phyloP scores from a whole-genome alignment of 2,329 filamentous ascomycete genomes.

The Epichloe festucae region DNA sequence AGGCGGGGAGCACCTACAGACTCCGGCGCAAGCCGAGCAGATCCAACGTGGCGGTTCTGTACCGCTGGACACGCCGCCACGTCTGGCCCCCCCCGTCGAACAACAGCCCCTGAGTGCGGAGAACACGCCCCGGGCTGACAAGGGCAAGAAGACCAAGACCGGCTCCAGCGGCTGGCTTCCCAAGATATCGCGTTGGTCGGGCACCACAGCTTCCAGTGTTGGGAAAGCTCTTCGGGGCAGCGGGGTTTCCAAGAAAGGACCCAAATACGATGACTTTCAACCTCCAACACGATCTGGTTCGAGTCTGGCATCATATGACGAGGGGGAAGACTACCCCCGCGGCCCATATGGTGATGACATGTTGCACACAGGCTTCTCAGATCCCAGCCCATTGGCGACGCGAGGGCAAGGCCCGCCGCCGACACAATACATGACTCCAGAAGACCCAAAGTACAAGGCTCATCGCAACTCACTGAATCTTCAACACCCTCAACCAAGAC shows the following conservation, averaged over 20 bases:
- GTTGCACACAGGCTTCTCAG: slow-evolving; percentile 42
- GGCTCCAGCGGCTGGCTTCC: slow-evolving; percentile 70
- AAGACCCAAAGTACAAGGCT: slow-evolving; percentile 69
- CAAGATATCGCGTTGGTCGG: slow-evolving; percentile 94
- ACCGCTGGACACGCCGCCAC: slow-evolving; percentile 46
- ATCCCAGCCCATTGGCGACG: slow-evolving; percentile 29
- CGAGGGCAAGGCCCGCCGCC: slow-evolving; percentile 23
- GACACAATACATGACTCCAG: slow-evolving; percentile 40
- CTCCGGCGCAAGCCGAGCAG: slow-evolving; percentile 39
- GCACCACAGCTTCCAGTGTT: slow-evolving; percentile 83
- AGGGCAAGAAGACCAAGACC: slow-evolving; percentile 80
- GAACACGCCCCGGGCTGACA: slow-evolving; percentile 62
- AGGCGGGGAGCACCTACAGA: slow-evolving; percentile 40
- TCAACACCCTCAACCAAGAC: slow-evolving; percentile 66
- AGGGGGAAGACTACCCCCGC: slow-evolving; percentile 37
- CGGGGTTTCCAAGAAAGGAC: slow-evolving; percentile 40
- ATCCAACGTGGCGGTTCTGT: slow-evolving; percentile 37
- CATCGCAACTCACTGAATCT: slow-evolving; percentile 71
- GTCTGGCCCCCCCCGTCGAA: slow-evolving; percentile 28
- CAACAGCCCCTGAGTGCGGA: slow-evolving; percentile 50
- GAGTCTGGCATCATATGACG: slow-evolving; percentile 53
- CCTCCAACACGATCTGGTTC: slow-evolving; percentile 65
- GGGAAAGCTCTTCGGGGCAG: slow-evolving; percentile 64
- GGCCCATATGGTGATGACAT: slow-evolving; percentile 48
- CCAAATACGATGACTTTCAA: slow-evolving; percentile 45